Evolutionary conservation across 2,329 filamentous ascomycete species (phyloP).

Genomic region (Lithohypha guttulata): DNA sequence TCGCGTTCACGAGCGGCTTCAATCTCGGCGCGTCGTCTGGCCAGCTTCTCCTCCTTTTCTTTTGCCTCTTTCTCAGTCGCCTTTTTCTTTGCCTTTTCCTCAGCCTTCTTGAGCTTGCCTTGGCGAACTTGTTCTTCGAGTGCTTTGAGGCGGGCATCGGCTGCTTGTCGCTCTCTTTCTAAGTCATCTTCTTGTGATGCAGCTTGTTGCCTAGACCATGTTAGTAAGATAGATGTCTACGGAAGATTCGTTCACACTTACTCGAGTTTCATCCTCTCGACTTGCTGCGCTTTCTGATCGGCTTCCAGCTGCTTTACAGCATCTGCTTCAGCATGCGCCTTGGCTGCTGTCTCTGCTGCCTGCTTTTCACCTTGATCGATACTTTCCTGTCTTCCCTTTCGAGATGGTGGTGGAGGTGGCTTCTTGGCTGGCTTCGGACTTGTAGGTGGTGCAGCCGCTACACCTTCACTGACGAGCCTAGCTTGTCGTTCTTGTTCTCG

Average conservation of each 20-base stretch:
- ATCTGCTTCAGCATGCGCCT: constrained; percentile 56
- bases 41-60: constrained; percentile 76
- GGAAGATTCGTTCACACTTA: no score
- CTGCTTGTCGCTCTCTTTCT: constrained; percentile 65
- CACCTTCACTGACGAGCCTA: constrained; percentile 67
- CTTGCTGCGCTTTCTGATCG: constrained; percentile 66
- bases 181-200: constrained; percentile 69
- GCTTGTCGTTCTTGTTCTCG: constrained; percentile 80
- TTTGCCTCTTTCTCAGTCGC: constrained; percentile 76
- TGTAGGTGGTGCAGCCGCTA: constrained; percentile 47
- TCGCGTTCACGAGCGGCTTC: constrained; percentile 85
- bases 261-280: constrained; percentile 67
- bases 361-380: constrained; percentile 47
- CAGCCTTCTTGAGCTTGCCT: constrained; percentile 89
- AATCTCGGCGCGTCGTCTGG: constrained; percentile 78
- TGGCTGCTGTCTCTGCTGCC: constrained; percentile 42
- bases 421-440: constrained; percentile 41
- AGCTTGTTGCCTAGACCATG: constrained; percentile 54
- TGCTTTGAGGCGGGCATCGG: constrained; percentile 71
- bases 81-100: constrained; percentile 88
- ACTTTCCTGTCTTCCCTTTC: constrained; percentile 54
- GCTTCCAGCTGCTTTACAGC: constrained; percentile 52
- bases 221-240: no score
- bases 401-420: constrained; percentile 64
- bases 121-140: constrained; percentile 89